Percentiles rank a stretch among this genome's conserved stretches.
Evolutionary conservation across 1,139 yeast genomes (phyloP).

Genomic region (Magnusiomyces ingens): DNA sequence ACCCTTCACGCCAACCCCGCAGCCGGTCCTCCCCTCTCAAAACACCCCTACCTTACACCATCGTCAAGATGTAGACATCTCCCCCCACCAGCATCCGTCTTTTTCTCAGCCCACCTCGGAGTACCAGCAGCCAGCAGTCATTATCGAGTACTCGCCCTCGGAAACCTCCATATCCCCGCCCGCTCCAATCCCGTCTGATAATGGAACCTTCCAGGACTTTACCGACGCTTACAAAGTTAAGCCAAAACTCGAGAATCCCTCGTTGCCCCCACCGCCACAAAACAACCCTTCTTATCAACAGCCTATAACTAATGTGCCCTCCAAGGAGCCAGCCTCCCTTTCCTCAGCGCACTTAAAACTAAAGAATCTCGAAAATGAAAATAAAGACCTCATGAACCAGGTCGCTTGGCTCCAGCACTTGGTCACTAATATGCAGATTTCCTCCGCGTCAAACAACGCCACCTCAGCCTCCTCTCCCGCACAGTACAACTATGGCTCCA

Average conservation of each 20-base stretch:
- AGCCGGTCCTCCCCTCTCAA: too few relatives aligned
- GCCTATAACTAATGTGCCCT: too few relatives aligned
- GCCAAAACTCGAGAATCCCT: too few relatives aligned
- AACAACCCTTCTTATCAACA: too few relatives aligned
- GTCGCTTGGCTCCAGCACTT: constrained; percentile 12
- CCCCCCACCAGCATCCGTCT: neutral
- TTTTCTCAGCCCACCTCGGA: neutral
- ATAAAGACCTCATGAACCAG: constrained; percentile 11
- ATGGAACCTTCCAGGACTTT: neutral
- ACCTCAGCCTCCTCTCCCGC: neutral
- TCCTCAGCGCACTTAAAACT: neutral
- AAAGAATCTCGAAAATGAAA: constrained; percentile 10
- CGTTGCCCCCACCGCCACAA: too few relatives aligned
- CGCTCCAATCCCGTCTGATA: neutral
- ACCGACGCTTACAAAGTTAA: neutral
- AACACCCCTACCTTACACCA: too few relatives aligned
- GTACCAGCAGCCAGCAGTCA: neutral
- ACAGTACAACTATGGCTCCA: neutral
- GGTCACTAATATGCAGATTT: constrained; percentile 7
- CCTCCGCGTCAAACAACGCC: constrained; percentile 2
- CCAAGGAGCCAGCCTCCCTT: neutral
- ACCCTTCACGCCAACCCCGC: too few relatives aligned
- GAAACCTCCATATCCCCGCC: neutral
- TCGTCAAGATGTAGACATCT: too few relatives aligned
- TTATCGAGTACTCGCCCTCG: neutral